Conservation (phyloP, 2,329 filamentous ascomycete genomes). For the Hypoxylon sp. region DNA sequence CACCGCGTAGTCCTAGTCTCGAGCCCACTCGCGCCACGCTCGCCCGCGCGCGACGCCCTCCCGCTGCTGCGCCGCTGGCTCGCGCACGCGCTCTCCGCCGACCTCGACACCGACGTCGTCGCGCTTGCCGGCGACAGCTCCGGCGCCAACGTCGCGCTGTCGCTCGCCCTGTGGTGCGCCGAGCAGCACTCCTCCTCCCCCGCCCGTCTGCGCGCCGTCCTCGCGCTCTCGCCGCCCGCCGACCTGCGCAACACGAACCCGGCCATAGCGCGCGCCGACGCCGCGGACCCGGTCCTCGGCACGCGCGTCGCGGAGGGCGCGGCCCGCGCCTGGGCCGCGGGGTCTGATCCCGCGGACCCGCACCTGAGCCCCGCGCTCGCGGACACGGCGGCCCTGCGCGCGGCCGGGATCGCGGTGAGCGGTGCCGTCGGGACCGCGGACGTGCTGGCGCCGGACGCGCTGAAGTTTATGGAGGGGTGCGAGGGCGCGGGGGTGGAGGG, state of each 20-base stretch:
- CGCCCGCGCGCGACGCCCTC: slow-evolving; percentile 57
- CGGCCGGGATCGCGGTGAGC: slow-evolving; percentile 55
- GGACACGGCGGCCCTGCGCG: slow-evolving; percentile 50
- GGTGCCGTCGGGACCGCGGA: slow-evolving; percentile 62
- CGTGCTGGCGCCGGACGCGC: slow-evolving; percentile 60
- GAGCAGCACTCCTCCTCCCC: slow-evolving; percentile 46
- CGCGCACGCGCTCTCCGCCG: slow-evolving; percentile 48
- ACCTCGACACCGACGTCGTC: slow-evolving; percentile 50
- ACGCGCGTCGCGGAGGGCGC: slow-evolving; percentile 51
- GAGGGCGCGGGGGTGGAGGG: slow-evolving; percentile 54
- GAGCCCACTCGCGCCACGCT: slow-evolving; percentile 61
- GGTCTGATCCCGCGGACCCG: slow-evolving; percentile 5
- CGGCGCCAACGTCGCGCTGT: slow-evolving; percentile 61
- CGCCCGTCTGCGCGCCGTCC: slow-evolving; percentile 21
- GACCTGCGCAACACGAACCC: slow-evolving; percentile 57
- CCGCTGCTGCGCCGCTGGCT: slow-evolving; percentile 58
- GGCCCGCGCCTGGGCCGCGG: slow-evolving; percentile 50
- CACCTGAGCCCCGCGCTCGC: not conserved
- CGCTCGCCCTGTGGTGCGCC: slow-evolving; percentile 39
- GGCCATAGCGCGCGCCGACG: slow-evolving; percentile 50
- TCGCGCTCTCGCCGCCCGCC: slow-evolving; percentile 31
- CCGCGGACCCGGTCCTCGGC: slow-evolving; percentile 56
- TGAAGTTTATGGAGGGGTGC: slow-evolving; percentile 56
- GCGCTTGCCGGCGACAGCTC: slow-evolving; percentile 63
- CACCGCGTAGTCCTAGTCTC: slow-evolving; percentile 57